These are phyloP conservation scores for Ophiocordyceps australis DNA, from an alignment of 2,329 filamentous ascomycete species.

Conservation along the genomic window DNA sequence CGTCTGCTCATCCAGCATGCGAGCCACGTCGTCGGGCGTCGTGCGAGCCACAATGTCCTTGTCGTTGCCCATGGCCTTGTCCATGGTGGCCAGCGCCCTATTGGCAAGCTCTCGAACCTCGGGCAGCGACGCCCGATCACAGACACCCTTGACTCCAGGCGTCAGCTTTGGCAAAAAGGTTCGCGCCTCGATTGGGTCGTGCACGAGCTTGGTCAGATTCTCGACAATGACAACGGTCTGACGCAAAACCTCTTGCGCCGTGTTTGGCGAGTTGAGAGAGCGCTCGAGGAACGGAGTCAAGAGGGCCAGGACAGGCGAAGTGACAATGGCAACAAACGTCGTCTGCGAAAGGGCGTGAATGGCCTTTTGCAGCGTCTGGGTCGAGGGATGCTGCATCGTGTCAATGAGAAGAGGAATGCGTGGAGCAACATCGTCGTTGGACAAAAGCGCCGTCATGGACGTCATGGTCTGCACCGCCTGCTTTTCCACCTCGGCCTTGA, in stretches of 20 bases:
- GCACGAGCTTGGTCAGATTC: slow-evolving; percentile 95
- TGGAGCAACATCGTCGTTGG: slow-evolving; percentile 91
- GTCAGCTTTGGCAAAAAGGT: slow-evolving; percentile 89
- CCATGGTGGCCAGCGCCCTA: slow-evolving; percentile 69
- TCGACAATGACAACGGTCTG: slow-evolving; percentile 95
- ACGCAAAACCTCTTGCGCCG: slow-evolving; percentile 81
- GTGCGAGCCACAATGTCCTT: slow-evolving; percentile 48
- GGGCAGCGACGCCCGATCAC: slow-evolving; percentile 75
- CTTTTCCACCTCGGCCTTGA: slow-evolving; percentile 79
- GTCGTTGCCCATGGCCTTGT: slow-evolving; percentile 75
- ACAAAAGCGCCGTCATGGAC: slow-evolving; percentile 71
- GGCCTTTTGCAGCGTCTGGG: slow-evolving; percentile 78
- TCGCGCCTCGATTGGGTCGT: slow-evolving; percentile 83
- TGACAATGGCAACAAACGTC: slow-evolving; percentile 95
- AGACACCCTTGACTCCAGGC: slow-evolving; percentile 81
- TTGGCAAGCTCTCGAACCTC: slow-evolving; percentile 85
- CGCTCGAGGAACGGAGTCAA: slow-evolving; percentile 89
- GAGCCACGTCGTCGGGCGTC: slow-evolving; percentile 54
- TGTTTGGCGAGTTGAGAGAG: slow-evolving; percentile 78
- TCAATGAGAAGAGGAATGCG: slow-evolving; percentile 84
- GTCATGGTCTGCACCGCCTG: slow-evolving; percentile 87
- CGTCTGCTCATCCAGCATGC: slow-evolving; percentile 58
- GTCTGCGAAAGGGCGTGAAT: slow-evolving; percentile 95
- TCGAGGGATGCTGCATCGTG: slow-evolving; percentile 85
- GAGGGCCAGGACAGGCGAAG: slow-evolving; percentile 83